These are phyloP conservation scores for Globisporangium echinulatum DNA, from an alignment of 352 stramenopile species.

Conservation along the genomic window DNA sequence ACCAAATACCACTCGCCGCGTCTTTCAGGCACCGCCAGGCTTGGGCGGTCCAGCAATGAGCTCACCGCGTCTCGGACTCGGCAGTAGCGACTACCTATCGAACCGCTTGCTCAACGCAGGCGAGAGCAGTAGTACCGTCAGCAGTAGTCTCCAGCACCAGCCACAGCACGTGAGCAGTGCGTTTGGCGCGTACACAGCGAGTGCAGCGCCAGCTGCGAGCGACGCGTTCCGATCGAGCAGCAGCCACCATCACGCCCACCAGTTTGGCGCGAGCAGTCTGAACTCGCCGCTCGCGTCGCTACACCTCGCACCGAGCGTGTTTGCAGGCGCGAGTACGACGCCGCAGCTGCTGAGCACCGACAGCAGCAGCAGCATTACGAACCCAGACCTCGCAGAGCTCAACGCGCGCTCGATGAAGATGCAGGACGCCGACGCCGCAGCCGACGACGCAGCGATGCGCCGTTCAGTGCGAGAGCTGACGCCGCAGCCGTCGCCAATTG, in stretches of 20 bases:
- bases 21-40: slow-evolving; percentile 41
- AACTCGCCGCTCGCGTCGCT: slow-evolving; percentile 19
- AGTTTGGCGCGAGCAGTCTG: slow-evolving; percentile 23
- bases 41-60: slow-evolving; percentile 19
- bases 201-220: slow-evolving; percentile 1
- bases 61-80: slow-evolving; percentile 4
- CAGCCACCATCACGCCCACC: slow-evolving; percentile 5
- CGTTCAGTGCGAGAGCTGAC: background rate
- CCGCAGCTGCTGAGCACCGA: slow-evolving; percentile 10
- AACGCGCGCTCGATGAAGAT: slow-evolving; percentile 66
- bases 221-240: slow-evolving; percentile 12
- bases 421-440: slow-evolving; percentile 18
- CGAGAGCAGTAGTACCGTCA: background rate
- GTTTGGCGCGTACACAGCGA: slow-evolving; percentile 5
- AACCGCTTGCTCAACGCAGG: background rate
- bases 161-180: slow-evolving; percentile 1
- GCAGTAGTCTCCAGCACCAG: background rate
- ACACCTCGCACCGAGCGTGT: slow-evolving; percentile 20
- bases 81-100: slow-evolving; percentile 3
- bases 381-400: slow-evolving; percentile 50
- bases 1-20: slow-evolving; percentile 25
- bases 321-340: slow-evolving; percentile 3
- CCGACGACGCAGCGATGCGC: background rate
- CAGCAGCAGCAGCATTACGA: slow-evolving; percentile 17
- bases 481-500: background rate